Conservation (phyloP, 768 basidiomycete genomes). For the Tylopilus rubrobrunneus region DNA sequence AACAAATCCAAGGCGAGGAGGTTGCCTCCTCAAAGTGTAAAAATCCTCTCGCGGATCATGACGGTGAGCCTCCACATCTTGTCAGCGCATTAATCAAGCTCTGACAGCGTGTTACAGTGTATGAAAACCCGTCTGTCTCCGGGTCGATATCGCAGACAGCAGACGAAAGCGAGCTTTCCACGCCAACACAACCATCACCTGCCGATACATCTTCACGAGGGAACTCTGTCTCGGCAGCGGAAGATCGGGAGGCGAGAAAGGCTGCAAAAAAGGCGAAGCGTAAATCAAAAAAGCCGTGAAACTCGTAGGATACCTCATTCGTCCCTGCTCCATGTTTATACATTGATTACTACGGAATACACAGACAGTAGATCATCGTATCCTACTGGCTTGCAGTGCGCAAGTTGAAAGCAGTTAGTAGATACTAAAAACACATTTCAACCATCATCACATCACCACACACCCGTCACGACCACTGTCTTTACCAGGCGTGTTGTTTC, state of each 20-base stretch:
- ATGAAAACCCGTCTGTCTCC: slow-evolving; percentile 21
- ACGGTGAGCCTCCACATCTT: slow-evolving; percentile 38
- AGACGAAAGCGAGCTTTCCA: slow-evolving; percentile 6
- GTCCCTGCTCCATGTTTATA: slow-evolving; percentile 5
- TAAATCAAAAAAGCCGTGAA: slow-evolving; percentile 27
- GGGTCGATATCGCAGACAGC: not conserved
- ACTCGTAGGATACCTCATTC: slow-evolving; percentile 10
- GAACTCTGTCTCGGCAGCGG: slow-evolving; percentile 20
- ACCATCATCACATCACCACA: slow-evolving; percentile 53
- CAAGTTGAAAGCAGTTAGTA: slow-evolving; percentile 15
- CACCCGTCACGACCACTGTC: slow-evolving; percentile 57
- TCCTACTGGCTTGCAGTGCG: slow-evolving; percentile 10
- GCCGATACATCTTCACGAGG: slow-evolving; percentile 14
- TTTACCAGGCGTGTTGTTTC: slow-evolving; percentile 47
- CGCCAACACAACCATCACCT: not conserved
- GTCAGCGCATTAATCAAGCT: not conserved
- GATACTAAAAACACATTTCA: slow-evolving; percentile 24
- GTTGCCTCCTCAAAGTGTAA: slow-evolving; percentile 38
- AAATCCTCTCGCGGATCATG: slow-evolving; percentile 57
- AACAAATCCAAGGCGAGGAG: slow-evolving; percentile 8
- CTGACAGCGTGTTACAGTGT: slow-evolving; percentile 23
- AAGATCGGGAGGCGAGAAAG: slow-evolving; percentile 22
- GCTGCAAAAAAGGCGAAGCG: slow-evolving; percentile 34
- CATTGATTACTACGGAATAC: slow-evolving; percentile 14
- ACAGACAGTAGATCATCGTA: slow-evolving; percentile 13